phyloP scores from a whole-genome alignment of 176 grass and related monocot species.

The Phyllostachys edulis region DNA sequence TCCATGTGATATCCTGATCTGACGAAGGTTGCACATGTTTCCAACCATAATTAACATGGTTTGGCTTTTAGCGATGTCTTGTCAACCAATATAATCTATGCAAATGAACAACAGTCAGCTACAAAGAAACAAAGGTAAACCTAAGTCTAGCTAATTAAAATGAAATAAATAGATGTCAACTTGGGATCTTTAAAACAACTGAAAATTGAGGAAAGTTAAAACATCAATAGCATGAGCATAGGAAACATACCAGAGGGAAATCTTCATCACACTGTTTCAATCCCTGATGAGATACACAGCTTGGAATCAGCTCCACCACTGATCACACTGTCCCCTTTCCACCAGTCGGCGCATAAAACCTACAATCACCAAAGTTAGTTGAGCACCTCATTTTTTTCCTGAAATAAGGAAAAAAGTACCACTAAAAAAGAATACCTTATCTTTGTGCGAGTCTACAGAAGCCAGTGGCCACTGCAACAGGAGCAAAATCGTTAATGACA shows the following conservation, averaged over 20 bases:
- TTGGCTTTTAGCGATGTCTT: neutral
- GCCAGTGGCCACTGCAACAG: conserved; percentile 82
- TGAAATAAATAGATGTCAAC: conserved; percentile 12
- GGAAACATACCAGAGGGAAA: neutral
- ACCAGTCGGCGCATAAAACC: conserved; percentile 91
- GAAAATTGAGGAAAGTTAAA: neutral
- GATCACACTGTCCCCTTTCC: conserved; percentile 72
- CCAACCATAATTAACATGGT: neutral
- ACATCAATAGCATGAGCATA: conserved; percentile 11
- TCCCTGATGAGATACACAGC: conserved; percentile 65
- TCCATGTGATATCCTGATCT: neutral
- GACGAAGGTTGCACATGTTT: neutral
- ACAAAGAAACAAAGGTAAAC: neutral
- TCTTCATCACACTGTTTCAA: conserved; percentile 53
- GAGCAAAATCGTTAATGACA: conserved; percentile 7
- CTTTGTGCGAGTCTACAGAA: conserved; percentile 69
- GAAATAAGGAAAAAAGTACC: neutral
- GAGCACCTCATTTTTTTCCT: neutral
- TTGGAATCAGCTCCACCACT: conserved; percentile 99
- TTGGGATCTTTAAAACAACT: neutral
- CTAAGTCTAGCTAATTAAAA: neutral
- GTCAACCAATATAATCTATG: conserved; percentile 10
- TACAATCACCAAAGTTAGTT: conserved; percentile 24
- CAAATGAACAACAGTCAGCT: conserved; percentile 12
- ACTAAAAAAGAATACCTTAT: conserved; percentile 53